Percentiles rank a stretch among this genome's conserved stretches.
These are phyloP conservation scores for Scenedesmus sp. DNA, from an alignment of 163 green algal species.

Conservation along the genomic window DNA sequence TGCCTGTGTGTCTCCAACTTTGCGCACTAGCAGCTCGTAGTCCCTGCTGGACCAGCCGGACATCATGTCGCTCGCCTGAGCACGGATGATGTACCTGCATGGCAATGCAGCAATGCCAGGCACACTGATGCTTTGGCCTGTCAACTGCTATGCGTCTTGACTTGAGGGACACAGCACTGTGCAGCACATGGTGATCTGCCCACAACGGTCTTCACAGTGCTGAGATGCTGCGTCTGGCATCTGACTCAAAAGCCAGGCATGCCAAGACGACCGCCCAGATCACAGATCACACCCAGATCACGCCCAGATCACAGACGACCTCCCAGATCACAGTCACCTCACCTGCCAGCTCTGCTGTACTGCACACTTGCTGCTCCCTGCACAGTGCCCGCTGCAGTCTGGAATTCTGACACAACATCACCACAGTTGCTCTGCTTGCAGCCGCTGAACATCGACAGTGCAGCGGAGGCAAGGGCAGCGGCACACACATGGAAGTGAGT, in stretches of 20 bases:
- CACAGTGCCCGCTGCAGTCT: background rate
- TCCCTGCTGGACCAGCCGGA: slow-evolving; percentile 24
- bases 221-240: too few relatives aligned
- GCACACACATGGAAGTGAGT: background rate
- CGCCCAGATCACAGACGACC: too few relatives aligned
- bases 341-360: slow-evolving; percentile 37
- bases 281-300: too few relatives aligned
- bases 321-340: background rate
- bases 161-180: too few relatives aligned
- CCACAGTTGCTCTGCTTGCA: slow-evolving; percentile 46
- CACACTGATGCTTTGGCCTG: background rate
- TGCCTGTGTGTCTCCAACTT: slow-evolving; percentile 7
- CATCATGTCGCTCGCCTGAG: slow-evolving; percentile 31
- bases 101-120: background rate
- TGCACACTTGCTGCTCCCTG: background rate
- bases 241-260: too few relatives aligned
- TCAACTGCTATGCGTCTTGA: too few relatives aligned
- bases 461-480: slow-evolving; percentile 5
- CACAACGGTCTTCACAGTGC: too few relatives aligned
- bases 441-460: slow-evolving; percentile 71
- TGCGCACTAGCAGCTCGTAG: slow-evolving; percentile 45
- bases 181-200: too few relatives aligned
- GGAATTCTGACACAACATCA: background rate
- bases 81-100: slow-evolving; percentile 46
- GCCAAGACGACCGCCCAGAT: too few relatives aligned